Conservation (phyloP, 495 filamentous ascomycete genomes). For the Poronia punctata region DNA sequence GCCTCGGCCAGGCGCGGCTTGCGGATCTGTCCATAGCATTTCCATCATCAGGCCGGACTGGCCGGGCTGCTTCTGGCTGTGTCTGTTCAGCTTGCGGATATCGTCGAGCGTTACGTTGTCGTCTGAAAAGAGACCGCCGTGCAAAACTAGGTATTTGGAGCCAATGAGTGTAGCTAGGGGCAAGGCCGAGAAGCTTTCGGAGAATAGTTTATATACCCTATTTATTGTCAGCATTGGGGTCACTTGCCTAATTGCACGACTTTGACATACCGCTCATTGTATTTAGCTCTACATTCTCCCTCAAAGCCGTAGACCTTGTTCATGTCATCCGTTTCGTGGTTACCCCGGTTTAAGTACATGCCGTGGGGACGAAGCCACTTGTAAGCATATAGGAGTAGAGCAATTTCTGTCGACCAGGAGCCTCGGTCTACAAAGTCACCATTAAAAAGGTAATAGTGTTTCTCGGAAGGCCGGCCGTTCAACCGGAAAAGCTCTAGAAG, state of each 20-base stretch:
- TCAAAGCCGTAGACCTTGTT: constrained; percentile 98
- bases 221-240: constrained; percentile 13
- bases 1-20: constrained; percentile 73
- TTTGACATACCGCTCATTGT: constrained; percentile 65
- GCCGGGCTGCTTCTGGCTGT: constrained; percentile 91
- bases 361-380: constrained; percentile 85
- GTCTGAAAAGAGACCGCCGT: constrained; percentile 96
- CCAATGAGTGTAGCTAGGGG: constrained; percentile 91
- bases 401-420: constrained; percentile 96
- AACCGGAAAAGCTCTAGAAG: constrained; percentile 92
- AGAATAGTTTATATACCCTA: constrained; percentile 90
- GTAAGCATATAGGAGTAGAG: constrained; percentile 87
- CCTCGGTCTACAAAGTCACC: constrained; percentile 98
- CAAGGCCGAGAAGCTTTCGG: constrained; percentile 92
- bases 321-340: constrained; percentile 99
- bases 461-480: constrained; percentile 75
- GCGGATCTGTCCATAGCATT: constrained; percentile 99
- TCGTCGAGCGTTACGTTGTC: constrained; percentile 90
- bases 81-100: constrained; percentile 84
- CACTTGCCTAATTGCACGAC: background rate
- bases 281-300: constrained; percentile 96
- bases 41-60: constrained; percentile 99
- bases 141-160: constrained; percentile 83
- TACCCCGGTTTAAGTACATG: constrained; percentile 96
- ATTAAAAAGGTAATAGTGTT: constrained; percentile 94